Evolutionary conservation across 75 land plant genomes (phyloP), one percentile per base, ranked within the genome.

Genomic region (Pinus tabuliformis): DNA sequence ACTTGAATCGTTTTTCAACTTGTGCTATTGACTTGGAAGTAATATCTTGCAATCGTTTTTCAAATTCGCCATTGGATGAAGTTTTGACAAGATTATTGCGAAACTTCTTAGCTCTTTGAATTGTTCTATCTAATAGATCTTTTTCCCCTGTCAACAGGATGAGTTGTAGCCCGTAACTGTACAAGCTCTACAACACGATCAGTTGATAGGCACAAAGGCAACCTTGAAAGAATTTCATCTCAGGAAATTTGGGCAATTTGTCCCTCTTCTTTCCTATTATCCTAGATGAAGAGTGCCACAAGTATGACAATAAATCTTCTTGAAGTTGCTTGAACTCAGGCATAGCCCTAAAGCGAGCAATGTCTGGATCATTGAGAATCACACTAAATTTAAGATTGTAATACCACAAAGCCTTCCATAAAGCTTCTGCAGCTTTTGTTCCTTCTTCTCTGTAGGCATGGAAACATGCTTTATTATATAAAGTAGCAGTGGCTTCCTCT

Each of bases 401-500:
- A 59, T 96, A 91, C 72, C 89, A 84, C 72, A 96, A 83, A 63
- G 97, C 99, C 76, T 80, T 89, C 63, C 93, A 83, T 21, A 96
- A 80, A 77, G 90, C 88, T 33, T 91, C 89, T 59, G 90, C 95
- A 62, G 95, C 90, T 77, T 89, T 83, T 77, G 77, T 78, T 54
- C 83, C 91, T 90, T 96, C 97, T 62, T 89, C 97, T 72, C 99
- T 96, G 78, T 84, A 85, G 18, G 97, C 92, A 87, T 93, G 99
- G 83, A 97, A 96, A 73, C 97, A 96, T 16, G 99, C 97, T 86
- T 96, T 96, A 83, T 96, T 96, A 63, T 93, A 96, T 3, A 91
- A 76, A 71, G 99, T 97, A 71, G 97, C 97, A 78, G 89, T 90
- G 52, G 93, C 93, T 77, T 91, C 99, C 49, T 86, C 72, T 20